Percentiles rank a stretch among this genome's conserved stretches.
These are phyloP conservation scores for Logfia minima DNA, from an alignment of 129 eudicot genomes.

Conservation along the genomic window DNA sequence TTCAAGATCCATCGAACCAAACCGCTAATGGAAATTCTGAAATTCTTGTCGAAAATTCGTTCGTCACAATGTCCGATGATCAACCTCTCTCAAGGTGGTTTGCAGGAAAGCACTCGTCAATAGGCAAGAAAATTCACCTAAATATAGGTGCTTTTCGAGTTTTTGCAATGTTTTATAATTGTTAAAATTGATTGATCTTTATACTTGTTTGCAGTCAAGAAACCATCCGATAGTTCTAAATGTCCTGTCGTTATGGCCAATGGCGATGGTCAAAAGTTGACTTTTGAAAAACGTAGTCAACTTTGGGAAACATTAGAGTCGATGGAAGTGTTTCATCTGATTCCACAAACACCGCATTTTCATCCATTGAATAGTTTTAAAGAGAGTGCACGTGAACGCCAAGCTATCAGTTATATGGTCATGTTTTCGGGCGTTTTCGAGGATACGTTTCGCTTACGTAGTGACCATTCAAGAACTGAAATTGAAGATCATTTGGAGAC, in stretches of 20 bases:
- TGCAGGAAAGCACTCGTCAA: slow-evolving; percentile 43
- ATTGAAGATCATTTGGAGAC: slow-evolving; percentile 52
- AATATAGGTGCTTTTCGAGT: background rate
- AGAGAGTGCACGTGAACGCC: slow-evolving; percentile 65
- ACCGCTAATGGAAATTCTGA: slow-evolving; percentile 30
- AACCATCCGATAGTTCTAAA: slow-evolving; percentile 9
- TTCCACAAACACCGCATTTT: slow-evolving; percentile 88
- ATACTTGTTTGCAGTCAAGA: slow-evolving; percentile 19
- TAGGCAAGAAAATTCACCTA: background rate
- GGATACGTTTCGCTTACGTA: slow-evolving; percentile 35
- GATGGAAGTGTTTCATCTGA: slow-evolving; percentile 56
- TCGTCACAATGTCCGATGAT: slow-evolving; percentile 47
- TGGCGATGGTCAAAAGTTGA: slow-evolving; percentile 33
- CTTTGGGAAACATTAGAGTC: slow-evolving; percentile 64
- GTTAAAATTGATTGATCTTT: background rate
- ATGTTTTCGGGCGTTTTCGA: slow-evolving; percentile 58
- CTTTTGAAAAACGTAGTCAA: slow-evolving; percentile 53
- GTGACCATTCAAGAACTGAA: slow-evolving; percentile 36
- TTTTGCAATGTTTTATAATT: background rate
- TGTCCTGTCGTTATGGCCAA: background rate
- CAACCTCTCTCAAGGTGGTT: slow-evolving; percentile 71
- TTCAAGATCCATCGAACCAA: slow-evolving; percentile 31
- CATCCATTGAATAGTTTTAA: slow-evolving; percentile 39
- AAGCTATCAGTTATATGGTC: slow-evolving; percentile 73
- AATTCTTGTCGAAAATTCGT: slow-evolving; percentile 10